Conservation (phyloP, 805 yeast species). For the Candida glaebosa region DNA sequence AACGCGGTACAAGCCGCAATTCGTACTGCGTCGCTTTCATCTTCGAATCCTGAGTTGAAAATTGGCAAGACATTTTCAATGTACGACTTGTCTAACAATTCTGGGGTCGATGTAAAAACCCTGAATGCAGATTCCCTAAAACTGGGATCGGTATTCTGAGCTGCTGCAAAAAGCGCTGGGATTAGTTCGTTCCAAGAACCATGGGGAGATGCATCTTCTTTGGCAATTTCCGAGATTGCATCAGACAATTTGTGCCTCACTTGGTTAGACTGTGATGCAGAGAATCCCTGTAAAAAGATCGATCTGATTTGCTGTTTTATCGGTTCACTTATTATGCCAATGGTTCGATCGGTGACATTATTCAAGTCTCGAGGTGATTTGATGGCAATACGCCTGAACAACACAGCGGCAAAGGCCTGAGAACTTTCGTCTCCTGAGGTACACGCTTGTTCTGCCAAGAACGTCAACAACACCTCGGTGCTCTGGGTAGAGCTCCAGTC, state of each 20-base stretch:
- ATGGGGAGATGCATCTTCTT: constrained; percentile 51
- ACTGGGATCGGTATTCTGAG: constrained; percentile 51
- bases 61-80: constrained; percentile 58
- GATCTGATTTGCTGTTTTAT: constrained; percentile 61
- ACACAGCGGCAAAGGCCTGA: constrained; percentile 76
- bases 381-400: constrained; percentile 82
- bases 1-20: constrained; percentile 91
- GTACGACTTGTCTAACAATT: constrained; percentile 59
- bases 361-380: constrained; percentile 68
- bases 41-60: constrained; percentile 79
- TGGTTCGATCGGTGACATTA: constrained; percentile 70
- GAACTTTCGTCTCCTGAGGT: constrained; percentile 56
- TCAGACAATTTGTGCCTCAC: constrained; percentile 92
- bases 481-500: constrained; percentile 73
- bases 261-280: constrained; percentile 61
- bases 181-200: constrained; percentile 76
- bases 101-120: constrained; percentile 82
- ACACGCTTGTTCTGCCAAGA: constrained; percentile 77
- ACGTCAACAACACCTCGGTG: constrained; percentile 68
- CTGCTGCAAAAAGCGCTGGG: constrained; percentile 69
- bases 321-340: constrained; percentile 62
- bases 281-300: constrained; percentile 70
- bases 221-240: constrained; percentile 89
- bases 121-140: constrained; percentile 90
- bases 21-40: constrained; percentile 75